These are phyloP conservation scores for Durusdinium trenchii DNA, from an alignment of 73 alveolate genomes.

Conservation along the genomic window DNA sequence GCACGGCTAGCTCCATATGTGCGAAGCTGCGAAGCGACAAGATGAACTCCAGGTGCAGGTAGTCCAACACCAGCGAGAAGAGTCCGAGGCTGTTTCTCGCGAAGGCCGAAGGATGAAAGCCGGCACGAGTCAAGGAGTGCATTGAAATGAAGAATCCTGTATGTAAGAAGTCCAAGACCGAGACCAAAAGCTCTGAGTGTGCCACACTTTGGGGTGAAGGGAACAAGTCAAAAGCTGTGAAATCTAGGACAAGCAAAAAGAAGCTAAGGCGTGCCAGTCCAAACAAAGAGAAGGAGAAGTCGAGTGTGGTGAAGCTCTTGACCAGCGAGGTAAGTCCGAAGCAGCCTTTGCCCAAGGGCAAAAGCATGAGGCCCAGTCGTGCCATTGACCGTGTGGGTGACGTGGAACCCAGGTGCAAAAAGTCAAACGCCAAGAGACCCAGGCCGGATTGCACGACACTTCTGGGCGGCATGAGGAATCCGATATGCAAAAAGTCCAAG, in stretches of 20 bases:
- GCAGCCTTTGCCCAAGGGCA: conserved; percentile 21
- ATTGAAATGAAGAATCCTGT: background rate
- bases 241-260: background rate
- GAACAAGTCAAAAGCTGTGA: background rate
- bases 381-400: background rate
- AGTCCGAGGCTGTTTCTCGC: background rate
- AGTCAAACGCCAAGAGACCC: background rate
- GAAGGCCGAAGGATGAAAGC: background rate
- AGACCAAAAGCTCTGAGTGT: background rate
- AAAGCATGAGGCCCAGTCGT: background rate
- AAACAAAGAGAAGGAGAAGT: background rate
- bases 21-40: background rate
- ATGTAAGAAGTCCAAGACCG: conserved; percentile 1
- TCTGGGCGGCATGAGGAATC: background rate
- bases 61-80: background rate
- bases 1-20: background rate
- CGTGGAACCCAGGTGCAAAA: background rate
- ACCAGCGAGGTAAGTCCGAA: background rate
- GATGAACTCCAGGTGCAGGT: background rate
- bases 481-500: conserved; percentile 3
- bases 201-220: background rate
- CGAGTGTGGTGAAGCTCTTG: conserved; percentile 49
- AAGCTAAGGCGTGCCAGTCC: background rate
- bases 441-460: background rate
- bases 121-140: background rate